phyloP scores from a whole-genome alignment of 257 asterid genomes.

The Nyctanthes arbortristis region DNA sequence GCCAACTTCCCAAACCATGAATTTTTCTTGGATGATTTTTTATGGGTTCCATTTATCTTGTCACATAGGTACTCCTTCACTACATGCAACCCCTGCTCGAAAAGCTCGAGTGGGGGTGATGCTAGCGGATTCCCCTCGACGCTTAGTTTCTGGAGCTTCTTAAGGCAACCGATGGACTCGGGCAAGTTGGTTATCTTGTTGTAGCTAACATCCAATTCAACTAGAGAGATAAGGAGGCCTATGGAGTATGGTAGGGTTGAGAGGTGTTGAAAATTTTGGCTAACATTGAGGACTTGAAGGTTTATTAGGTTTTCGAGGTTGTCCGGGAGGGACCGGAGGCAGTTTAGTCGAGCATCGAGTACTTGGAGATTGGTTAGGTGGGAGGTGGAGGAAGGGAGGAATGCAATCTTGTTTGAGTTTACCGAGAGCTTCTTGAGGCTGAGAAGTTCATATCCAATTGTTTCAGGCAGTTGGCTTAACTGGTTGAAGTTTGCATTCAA shows the following conservation, averaged over 20 bases:
- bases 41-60: constrained; percentile 53
- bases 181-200: constrained; percentile 68
- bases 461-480: constrained; percentile 65
- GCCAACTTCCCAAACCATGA: constrained; percentile 86
- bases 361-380: constrained; percentile 72
- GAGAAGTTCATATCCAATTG: constrained; percentile 74
- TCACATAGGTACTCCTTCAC: constrained; percentile 66
- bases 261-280: constrained; percentile 86
- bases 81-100: constrained; percentile 60
- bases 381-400: constrained; percentile 79
- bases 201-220: constrained; percentile 82
- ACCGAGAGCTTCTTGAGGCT: constrained; percentile 61
- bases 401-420: constrained; percentile 71
- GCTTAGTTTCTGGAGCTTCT: constrained; percentile 64
- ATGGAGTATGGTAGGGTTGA: constrained; percentile 66
- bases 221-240: constrained; percentile 75
- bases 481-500: constrained; percentile 82
- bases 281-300: constrained; percentile 67
- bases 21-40: constrained; percentile 38
- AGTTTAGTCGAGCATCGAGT: constrained; percentile 82
- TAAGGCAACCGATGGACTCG: constrained; percentile 75
- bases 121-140: constrained; percentile 81
- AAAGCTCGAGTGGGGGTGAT: constrained; percentile 63
- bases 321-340: constrained; percentile 74
- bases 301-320: constrained; percentile 81